phyloP scores from a whole-genome alignment of 2,329 filamentous ascomycete species.

The Zalaria sp. region DNA sequence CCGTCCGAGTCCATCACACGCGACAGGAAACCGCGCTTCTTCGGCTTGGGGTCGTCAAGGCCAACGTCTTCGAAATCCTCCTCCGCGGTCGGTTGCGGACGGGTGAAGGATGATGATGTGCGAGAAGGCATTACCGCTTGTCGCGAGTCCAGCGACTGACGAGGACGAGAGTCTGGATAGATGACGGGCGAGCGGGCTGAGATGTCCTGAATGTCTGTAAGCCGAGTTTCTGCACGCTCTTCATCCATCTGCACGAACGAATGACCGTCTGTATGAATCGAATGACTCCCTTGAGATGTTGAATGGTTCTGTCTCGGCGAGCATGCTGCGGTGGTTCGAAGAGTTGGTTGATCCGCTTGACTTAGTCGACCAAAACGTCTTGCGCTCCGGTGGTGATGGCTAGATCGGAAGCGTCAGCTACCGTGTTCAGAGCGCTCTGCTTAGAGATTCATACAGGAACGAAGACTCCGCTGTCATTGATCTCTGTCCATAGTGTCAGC shows the following conservation, averaged over 20 bases:
- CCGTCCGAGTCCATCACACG: constrained; percentile 52
- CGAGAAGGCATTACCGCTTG: constrained; percentile 32
- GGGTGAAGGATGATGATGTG: constrained; percentile 15
- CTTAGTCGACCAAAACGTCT: constrained; percentile 54
- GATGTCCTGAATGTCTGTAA: constrained; percentile 53
- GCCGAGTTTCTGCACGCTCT: neutral
- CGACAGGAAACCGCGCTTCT: constrained; percentile 69
- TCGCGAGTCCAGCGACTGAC: constrained; percentile 70
- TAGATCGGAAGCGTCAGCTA: constrained; percentile 23
- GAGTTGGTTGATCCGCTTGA: constrained; percentile 40
- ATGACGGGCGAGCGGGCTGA: constrained; percentile 69
- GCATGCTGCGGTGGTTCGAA: constrained; percentile 46
- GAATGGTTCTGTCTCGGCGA: constrained; percentile 81
- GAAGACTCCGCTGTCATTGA: constrained; percentile 91
- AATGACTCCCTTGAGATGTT: constrained; percentile 94
- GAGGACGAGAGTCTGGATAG: constrained; percentile 43
- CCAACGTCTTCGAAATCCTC: constrained; percentile 86
- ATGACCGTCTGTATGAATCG: constrained; percentile 89
- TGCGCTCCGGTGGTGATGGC: constrained; percentile 83
- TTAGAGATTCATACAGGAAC: constrained; percentile 53
- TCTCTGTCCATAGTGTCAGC: constrained; percentile 43
- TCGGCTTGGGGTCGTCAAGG: constrained; percentile 60
- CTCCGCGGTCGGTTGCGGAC: constrained; percentile 31
- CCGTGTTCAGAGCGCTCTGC: neutral
- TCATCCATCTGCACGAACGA: constrained; percentile 47